Percentiles rank a stretch among this genome's conserved stretches.
Evolutionary conservation across 805 yeast genomes (phyloP).

Genomic region (Huiozyma naganishii): DNA sequence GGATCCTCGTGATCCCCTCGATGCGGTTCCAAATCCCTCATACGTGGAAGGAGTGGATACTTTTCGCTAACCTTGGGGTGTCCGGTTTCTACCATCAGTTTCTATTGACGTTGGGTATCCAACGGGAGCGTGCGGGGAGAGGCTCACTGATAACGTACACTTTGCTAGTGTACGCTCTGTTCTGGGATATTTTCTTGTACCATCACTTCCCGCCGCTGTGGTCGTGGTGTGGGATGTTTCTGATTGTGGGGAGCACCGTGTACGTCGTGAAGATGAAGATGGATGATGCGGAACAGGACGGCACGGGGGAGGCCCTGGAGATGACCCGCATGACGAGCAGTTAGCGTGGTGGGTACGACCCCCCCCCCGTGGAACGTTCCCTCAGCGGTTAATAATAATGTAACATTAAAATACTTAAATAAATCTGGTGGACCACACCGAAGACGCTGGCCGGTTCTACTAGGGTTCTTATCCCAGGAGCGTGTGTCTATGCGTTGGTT

Average conservation of each 20-base stretch:
- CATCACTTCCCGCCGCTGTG: slow-evolving; percentile 59
- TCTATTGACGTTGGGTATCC: slow-evolving; percentile 69
- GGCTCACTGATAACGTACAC: slow-evolving; percentile 69
- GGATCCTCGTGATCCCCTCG: slow-evolving; percentile 46
- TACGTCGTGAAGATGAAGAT: slow-evolving; percentile 31
- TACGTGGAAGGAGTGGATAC: slow-evolving; percentile 52
- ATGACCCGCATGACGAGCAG: not conserved
- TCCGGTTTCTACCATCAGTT: slow-evolving; percentile 80
- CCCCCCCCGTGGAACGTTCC: too few species aligned
- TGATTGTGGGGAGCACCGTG: slow-evolving; percentile 58
- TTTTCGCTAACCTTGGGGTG: slow-evolving; percentile 52
- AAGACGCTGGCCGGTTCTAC: too few species aligned
- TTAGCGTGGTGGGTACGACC: not conserved
- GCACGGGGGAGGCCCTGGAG: not conserved
- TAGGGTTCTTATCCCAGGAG: too few species aligned
- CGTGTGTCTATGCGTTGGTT: too few species aligned
- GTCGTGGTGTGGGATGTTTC: slow-evolving; percentile 56
- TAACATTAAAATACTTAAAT: too few species aligned
- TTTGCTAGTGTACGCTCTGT: slow-evolving; percentile 66
- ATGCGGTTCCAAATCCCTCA: slow-evolving; percentile 51
- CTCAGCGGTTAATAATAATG: too few species aligned
- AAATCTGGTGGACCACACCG: too few species aligned
- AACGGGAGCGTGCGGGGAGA: slow-evolving; percentile 65
- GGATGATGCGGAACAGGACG: not conserved
- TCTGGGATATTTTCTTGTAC: slow-evolving; percentile 67